A percentile compares a stretch with the other conserved stretches of the same genome.
Evolutionary conservation across 164 flowering plant genomes (phyloP).

Genomic region (Protea cynaroides): DNA sequence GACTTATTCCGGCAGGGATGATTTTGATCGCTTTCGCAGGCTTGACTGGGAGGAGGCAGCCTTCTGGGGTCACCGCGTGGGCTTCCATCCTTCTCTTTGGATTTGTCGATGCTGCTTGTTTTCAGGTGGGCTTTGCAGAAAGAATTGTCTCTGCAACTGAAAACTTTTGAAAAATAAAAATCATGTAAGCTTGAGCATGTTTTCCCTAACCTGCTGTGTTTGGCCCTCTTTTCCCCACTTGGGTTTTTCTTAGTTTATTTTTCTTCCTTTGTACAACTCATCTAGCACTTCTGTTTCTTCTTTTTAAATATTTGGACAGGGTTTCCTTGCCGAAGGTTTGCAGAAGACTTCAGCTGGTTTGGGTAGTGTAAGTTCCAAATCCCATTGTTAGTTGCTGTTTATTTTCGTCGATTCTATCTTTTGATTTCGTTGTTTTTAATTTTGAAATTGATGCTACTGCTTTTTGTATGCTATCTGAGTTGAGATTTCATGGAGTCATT

Average conservation of each 20-base stretch:
- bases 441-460: neutral
- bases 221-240: neutral
- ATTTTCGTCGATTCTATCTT: neutral
- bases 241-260: neutral
- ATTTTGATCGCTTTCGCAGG: slow-evolving; percentile 60
- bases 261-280: neutral
- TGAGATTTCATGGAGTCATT: too few relatives aligned
- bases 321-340: slow-evolving; percentile 93
- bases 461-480: neutral
- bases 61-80: slow-evolving; percentile 80
- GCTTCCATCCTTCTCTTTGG: slow-evolving; percentile 67
- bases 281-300: neutral
- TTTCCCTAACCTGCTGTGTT: neutral
- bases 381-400: neutral
- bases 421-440: too few relatives aligned
- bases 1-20: slow-evolving; percentile 77
- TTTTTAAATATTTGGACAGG: slow-evolving; percentile 32
- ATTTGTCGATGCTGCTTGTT: slow-evolving; percentile 79
- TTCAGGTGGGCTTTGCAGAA: slow-evolving; percentile 54
- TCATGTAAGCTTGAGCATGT: too few relatives aligned
- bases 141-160: slow-evolving; percentile 2
- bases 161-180: neutral
- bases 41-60: slow-evolving; percentile 42
- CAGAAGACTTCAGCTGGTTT: slow-evolving; percentile 91
- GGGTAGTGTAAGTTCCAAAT: slow-evolving; percentile 66